Conservation (phyloP, 345 rosid genomes). For the Citrus australasica region DNA sequence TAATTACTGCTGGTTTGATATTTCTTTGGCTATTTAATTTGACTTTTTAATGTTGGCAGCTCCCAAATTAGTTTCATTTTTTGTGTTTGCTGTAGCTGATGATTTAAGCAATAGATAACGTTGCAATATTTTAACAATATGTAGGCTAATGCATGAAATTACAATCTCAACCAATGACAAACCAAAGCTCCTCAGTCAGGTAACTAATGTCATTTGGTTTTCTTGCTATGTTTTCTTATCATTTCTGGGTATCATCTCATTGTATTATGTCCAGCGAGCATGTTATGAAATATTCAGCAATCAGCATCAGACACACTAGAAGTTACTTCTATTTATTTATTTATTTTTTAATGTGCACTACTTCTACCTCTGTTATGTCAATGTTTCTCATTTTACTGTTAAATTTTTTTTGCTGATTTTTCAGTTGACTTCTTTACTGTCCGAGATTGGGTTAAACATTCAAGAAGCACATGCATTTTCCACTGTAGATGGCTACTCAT, state of each 20-base stretch:
- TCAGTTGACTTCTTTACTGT: slow-evolving; percentile 61
- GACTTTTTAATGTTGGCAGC: background rate
- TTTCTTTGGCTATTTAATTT: background rate
- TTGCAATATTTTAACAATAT: slow-evolving; percentile 14
- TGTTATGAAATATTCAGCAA: background rate
- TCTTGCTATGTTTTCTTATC: slow-evolving; percentile 8
- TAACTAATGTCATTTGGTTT: slow-evolving; percentile 21
- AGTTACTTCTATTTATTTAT: background rate
- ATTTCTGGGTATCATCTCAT: slow-evolving; percentile 8
- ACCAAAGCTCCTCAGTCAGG: slow-evolving; percentile 69
- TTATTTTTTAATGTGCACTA: background rate
- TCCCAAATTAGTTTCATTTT: background rate
- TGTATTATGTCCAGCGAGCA: background rate
- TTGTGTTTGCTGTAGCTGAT: background rate
- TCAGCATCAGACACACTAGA: background rate
- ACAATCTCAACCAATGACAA: slow-evolving; percentile 64
- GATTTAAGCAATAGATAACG: background rate
- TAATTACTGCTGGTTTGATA: background rate
- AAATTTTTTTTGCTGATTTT: slow-evolving; percentile 14
- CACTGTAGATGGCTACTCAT: slow-evolving; percentile 60
- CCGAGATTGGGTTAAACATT: slow-evolving; percentile 67
- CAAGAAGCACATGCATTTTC: slow-evolving; percentile 80
- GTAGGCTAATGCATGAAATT: slow-evolving; percentile 71
- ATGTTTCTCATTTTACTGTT: background rate
- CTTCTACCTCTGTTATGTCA: background rate